These are phyloP conservation scores for Exserohilum rostratum DNA, from an alignment of 2,329 filamentous ascomycete genomes.

Conservation along the genomic window DNA sequence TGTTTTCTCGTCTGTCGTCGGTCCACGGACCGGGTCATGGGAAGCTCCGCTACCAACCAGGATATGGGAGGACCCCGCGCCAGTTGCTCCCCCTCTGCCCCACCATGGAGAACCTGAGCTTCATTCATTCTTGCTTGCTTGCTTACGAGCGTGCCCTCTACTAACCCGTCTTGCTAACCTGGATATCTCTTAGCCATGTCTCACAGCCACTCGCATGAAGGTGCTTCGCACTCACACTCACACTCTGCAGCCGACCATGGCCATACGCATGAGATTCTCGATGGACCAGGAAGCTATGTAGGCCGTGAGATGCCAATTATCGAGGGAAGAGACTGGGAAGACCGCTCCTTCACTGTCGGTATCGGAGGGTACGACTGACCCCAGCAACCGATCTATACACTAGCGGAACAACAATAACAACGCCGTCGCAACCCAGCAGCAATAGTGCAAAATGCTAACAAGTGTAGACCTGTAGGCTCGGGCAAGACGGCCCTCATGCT, in stretches of 20 bases:
- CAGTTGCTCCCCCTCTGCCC: constrained; percentile 19
- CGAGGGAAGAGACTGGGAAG: constrained; percentile 84
- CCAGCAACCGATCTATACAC: background rate
- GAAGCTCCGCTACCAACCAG: constrained; percentile 6
- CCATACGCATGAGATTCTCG: constrained; percentile 93
- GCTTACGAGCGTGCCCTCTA: background rate
- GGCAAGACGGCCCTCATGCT: constrained; percentile 98
- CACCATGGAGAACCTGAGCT: constrained; percentile 24
- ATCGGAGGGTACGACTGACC: constrained; percentile 81
- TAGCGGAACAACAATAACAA: background rate
- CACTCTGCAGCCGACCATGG: constrained; percentile 73
- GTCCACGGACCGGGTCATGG: background rate
- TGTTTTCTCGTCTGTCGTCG: too few relatives aligned
- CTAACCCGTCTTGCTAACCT: background rate
- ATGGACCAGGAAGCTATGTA: constrained; percentile 88
- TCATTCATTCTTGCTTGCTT: constrained; percentile 1
- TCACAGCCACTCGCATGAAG: constrained; percentile 44
- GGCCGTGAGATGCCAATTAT: constrained; percentile 92
- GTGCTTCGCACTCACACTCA: constrained; percentile 50
- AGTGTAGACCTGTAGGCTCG: constrained; percentile 82
- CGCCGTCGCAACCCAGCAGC: constrained; percentile 3
- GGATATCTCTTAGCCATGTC: constrained; percentile 26
- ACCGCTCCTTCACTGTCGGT: constrained; percentile 93
- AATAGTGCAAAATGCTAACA: constrained; percentile 15
- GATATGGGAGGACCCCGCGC: constrained; percentile 22